These are phyloP conservation scores for Phoma sp. DNA, from an alignment of 2,329 filamentous ascomycete species.

Conservation along the genomic window DNA sequence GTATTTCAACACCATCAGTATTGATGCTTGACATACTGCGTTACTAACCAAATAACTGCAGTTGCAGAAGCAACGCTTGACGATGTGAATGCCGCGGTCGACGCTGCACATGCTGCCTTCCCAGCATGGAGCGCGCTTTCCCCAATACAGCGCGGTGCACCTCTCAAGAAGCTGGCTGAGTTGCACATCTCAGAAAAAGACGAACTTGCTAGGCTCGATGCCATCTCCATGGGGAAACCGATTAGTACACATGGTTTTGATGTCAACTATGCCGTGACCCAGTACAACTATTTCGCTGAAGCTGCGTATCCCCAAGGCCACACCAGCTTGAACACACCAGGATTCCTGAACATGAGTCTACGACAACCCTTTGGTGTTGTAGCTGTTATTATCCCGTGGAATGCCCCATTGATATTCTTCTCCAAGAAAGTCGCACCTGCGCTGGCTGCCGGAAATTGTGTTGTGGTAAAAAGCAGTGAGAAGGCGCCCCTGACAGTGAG, in stretches of 20 bases:
- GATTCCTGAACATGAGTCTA: slow-evolving; percentile 69
- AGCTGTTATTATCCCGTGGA: slow-evolving; percentile 77
- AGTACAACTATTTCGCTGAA: slow-evolving; percentile 82
- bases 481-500: slow-evolving; percentile 70
- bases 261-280: slow-evolving; percentile 78
- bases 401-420: slow-evolving; percentile 37
- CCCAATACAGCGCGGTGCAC: slow-evolving; percentile 48
- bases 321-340: slow-evolving; percentile 66
- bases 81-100: slow-evolving; percentile 36
- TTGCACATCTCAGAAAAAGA: slow-evolving; percentile 62
- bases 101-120: slow-evolving; percentile 35
- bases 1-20: no score
- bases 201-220: slow-evolving; percentile 79
- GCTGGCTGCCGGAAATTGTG: slow-evolving; percentile 35
- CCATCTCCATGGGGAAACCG: slow-evolving; percentile 84
- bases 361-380: slow-evolving; percentile 80
- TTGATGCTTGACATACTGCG: neutral
- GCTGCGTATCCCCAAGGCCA: slow-evolving; percentile 79
- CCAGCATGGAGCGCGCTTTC: slow-evolving; percentile 46
- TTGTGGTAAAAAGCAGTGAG: slow-evolving; percentile 40
- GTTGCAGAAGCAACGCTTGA: slow-evolving; percentile 32
- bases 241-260: slow-evolving; percentile 75
- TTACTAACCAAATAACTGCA: slow-evolving; percentile 10
- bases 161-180: slow-evolving; percentile 55
- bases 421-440: slow-evolving; percentile 37